These are phyloP conservation scores for Cucumis hystrix DNA, from an alignment of 306 rosid genomes.

Conservation along the genomic window DNA sequence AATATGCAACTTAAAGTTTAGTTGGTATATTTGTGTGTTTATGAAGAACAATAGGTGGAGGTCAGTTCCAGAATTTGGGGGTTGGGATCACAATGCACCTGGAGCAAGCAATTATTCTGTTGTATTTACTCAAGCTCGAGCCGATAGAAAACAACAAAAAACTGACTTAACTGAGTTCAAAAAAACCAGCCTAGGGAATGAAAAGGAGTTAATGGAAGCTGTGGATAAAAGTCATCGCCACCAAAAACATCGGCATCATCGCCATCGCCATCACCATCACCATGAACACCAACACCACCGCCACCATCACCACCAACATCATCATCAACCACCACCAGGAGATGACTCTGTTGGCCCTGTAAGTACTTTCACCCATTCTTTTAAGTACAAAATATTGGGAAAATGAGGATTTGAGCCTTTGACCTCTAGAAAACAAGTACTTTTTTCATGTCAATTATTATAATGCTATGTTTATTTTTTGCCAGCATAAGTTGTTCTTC, in stretches of 20 bases:
- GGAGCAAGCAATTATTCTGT: slow-evolving; percentile 52
- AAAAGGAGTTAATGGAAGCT: slow-evolving; percentile 3
- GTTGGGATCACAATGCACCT: slow-evolving; percentile 43
- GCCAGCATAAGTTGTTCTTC: background rate
- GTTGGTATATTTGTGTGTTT: background rate
- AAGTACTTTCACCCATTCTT: background rate
- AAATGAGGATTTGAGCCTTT: too few species aligned
- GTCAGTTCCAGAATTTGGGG: slow-evolving; percentile 88
- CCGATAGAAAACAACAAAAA: slow-evolving; percentile 41
- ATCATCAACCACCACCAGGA: background rate
- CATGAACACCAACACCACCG: background rate
- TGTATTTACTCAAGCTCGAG: slow-evolving; percentile 65
- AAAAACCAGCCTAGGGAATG: slow-evolving; percentile 36
- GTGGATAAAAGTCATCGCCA: background rate
- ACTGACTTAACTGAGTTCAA: slow-evolving; percentile 32
- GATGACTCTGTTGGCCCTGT: background rate
- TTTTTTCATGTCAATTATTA: too few species aligned
- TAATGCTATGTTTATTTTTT: background rate
- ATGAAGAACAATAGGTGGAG: slow-evolving; percentile 38
- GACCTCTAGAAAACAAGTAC: too few species aligned
- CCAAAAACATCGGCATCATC: slow-evolving; percentile 10
- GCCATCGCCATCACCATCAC: slow-evolving; percentile 1
- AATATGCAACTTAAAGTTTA: background rate
- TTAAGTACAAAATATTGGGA: too few species aligned
- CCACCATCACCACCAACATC: background rate